Conservation (phyloP, 2,329 filamentous ascomycete species). For the Aureobasidium subglaciale region DNA sequence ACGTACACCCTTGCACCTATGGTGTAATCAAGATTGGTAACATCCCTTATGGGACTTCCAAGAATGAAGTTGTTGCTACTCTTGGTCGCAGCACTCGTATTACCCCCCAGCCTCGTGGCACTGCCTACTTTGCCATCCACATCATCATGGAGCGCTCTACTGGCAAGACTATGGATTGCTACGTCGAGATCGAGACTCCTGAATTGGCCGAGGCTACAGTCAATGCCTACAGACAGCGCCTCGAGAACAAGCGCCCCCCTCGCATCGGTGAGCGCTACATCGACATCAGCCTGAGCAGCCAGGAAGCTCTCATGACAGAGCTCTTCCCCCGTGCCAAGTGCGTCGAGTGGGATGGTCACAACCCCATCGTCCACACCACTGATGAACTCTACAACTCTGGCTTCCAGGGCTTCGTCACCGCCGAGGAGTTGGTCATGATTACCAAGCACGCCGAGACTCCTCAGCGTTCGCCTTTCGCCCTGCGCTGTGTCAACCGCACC, state of each 20-base stretch:
- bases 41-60: conserved; percentile 46
- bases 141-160: conserved; percentile 52
- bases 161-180: conserved; percentile 51
- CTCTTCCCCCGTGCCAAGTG: conserved; percentile 48
- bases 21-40: conserved; percentile 30
- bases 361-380: conserved; percentile 28
- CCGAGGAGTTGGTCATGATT: conserved; percentile 43
- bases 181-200: conserved; percentile 38
- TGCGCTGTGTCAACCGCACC: conserved; percentile 44
- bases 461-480: conserved; percentile 42
- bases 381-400: conserved; percentile 41
- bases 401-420: conserved; percentile 45
- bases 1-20: conserved; percentile 13
- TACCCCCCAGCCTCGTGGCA: conserved; percentile 25
- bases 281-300: conserved; percentile 38
- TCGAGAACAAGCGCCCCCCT: conserved; percentile 32
- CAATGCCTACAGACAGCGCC: conserved; percentile 31
- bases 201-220: conserved; percentile 35
- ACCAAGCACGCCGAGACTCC: conserved; percentile 43
- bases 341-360: conserved; percentile 37
- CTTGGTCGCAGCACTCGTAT: conserved; percentile 38
- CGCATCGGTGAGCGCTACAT: conserved; percentile 44
- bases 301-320: conserved; percentile 43
- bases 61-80: conserved; percentile 42
- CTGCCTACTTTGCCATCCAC: conserved; percentile 42